Conservation (phyloP, 1,139 yeast genomes). For the Pneumocystis canis region DNA sequence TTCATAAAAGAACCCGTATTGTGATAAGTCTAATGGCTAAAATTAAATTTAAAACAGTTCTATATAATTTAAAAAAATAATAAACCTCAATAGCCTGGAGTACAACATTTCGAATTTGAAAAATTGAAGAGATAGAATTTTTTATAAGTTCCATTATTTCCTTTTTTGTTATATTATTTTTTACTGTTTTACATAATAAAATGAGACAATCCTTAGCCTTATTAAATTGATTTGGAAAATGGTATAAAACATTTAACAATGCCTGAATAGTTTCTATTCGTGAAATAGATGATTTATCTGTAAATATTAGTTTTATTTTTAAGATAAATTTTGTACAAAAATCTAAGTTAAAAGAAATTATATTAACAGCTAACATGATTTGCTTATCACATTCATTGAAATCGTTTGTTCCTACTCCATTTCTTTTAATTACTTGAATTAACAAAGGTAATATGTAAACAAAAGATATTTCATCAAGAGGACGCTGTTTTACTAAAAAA, state of each 20-base stretch:
- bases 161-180: conserved; percentile 38
- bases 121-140: conserved; percentile 47
- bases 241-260: conserved; percentile 46
- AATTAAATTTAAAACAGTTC: conserved; percentile 21
- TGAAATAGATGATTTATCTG: conserved; percentile 48
- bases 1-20: conserved; percentile 44
- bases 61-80: background rate
- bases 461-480: conserved; percentile 53
- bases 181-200: conserved; percentile 58
- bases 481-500: conserved; percentile 55
- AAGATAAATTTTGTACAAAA: background rate
- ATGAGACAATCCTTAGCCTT: conserved; percentile 69
- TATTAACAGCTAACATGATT: conserved; percentile 59
- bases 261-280: conserved; percentile 48
- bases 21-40: conserved; percentile 68
- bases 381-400: conserved; percentile 86
- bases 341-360: conserved; percentile 58
- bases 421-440: conserved; percentile 35
- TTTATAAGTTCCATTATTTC: conserved; percentile 50
- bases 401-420: conserved; percentile 45
- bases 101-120: conserved; percentile 61
- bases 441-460: conserved; percentile 64
- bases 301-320: conserved; percentile 27
- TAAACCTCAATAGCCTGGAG: conserved; percentile 39
- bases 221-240: conserved; percentile 64